Percentiles rank a stretch among this genome's conserved stretches.
These are phyloP conservation scores for Podaxis pistillaris DNA, from an alignment of 768 basidiomycete species.

Conservation along the genomic window DNA sequence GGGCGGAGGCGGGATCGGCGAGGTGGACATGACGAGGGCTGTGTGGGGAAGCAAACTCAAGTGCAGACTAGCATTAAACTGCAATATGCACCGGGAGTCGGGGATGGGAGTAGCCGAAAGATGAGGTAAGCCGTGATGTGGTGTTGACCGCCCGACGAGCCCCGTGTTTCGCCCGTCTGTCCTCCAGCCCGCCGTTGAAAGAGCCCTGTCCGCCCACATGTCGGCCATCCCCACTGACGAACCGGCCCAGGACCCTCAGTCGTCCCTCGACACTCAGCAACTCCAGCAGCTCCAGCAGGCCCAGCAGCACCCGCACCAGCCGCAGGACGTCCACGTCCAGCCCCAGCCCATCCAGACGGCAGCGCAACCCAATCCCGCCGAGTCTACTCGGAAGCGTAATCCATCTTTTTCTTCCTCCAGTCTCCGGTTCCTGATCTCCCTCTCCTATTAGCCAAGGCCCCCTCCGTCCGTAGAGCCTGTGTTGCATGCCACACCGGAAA, in stretches of 20 bases:
- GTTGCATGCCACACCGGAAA: slow-evolving; percentile 81
- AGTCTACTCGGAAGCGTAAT: slow-evolving; percentile 61
- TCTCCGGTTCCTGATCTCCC: slow-evolving; percentile 17
- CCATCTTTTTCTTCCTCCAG: slow-evolving; percentile 25
- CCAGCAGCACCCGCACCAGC: slow-evolving; percentile 35
- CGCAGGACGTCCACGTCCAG: slow-evolving; percentile 19
- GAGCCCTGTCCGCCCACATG: slow-evolving; percentile 48
- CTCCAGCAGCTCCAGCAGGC: slow-evolving; percentile 49
- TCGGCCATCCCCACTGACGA: slow-evolving; percentile 75
- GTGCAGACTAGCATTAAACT: background rate
- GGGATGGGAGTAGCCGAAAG: slow-evolving; percentile 10
- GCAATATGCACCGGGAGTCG: background rate
- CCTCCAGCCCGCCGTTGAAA: slow-evolving; percentile 24
- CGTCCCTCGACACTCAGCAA: slow-evolving; percentile 61
- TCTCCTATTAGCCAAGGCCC: slow-evolving; percentile 61
- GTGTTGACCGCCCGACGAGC: slow-evolving; percentile 15
- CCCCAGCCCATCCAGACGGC: slow-evolving; percentile 27
- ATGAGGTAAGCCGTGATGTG: slow-evolving; percentile 10
- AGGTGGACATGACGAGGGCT: slow-evolving; percentile 27
- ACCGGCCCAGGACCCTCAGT: slow-evolving; percentile 51
- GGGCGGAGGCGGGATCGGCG: slow-evolving; percentile 47
- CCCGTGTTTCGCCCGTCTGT: slow-evolving; percentile 27
- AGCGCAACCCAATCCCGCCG: slow-evolving; percentile 26
- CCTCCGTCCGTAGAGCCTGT: slow-evolving; percentile 79
- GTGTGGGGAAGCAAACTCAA: background rate